Evolutionary conservation across 192 early-diverging fungal genomes (phyloP), one percentile per base, ranked within the genome.

Genomic region (Coemansia sp.): DNA sequence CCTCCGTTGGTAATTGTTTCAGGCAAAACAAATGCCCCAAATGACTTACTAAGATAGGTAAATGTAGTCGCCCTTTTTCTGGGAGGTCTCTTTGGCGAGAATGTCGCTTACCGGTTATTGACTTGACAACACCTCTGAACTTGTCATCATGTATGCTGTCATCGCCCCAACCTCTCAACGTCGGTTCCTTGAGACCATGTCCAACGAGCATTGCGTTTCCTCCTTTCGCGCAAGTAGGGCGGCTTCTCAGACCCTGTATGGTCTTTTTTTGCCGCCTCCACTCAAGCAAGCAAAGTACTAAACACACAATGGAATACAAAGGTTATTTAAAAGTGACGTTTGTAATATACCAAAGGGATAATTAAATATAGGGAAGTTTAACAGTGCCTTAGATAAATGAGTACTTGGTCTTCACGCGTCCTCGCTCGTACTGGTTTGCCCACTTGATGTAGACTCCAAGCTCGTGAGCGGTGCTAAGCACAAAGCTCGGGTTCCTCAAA

Each of bases 401-500:
- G 8, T 58, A 40, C 39, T 62, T 76, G n/a, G 57, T 58, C 59
- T 81, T 85, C 26, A 16, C 32, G 28, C 72, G 82, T 9, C 80
- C 86, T 10, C 77, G 64, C 63, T 75, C 81, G 66, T 93, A 92
- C 75, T 94, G 93, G 23, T 75, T 74, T 4, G 89, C 78, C 69
- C 83, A 88, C 30, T 85, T 73, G 13, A 86, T 84, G 26, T 88
- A 85, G n/a, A 90, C 87, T 23, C 84, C 88, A 35, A 96, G 74
- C 52, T 93, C 84, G 9, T 67, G 28, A 23, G 88, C 94, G 33
- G 89, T 88, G 28, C 86, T 75, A 32, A 89, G 58, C 6, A 86
- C 88, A 80, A 88, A 96, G 33, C 58, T 75, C n/a, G 91, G 83
- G 59, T 96, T 83, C 46, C 89, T 76, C 75, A 97, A 74, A 67